Conservation (phyloP, 1,284 basidiomycete genomes). For the Taiwanofungus camphoratus region DNA sequence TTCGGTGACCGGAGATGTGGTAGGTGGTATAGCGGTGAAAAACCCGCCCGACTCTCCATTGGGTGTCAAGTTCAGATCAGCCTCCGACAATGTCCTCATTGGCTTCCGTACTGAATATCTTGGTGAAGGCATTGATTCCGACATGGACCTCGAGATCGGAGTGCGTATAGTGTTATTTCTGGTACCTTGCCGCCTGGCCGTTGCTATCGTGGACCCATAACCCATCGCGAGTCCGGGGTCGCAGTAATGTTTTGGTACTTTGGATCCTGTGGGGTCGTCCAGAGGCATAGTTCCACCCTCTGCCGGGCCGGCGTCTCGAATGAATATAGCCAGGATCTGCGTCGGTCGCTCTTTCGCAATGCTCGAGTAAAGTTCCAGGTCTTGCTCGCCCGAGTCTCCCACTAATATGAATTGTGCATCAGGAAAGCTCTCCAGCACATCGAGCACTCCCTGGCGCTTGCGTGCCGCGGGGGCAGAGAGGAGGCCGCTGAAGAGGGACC, state of each 20-base stretch:
- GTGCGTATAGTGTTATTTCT: background rate
- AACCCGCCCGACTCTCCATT: conserved; percentile 10
- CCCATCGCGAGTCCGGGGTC: too few relatives aligned
- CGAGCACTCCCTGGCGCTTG: conserved; percentile 74
- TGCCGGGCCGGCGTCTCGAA: conserved; percentile 57
- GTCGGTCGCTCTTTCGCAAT: conserved; percentile 63
- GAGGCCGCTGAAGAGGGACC: conserved; percentile 74
- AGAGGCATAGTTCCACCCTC: conserved; percentile 24
- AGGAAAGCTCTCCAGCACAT: conserved; percentile 74
- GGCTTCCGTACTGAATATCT: conserved; percentile 8
- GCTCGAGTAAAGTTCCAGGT: conserved; percentile 77
- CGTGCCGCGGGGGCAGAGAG: conserved; percentile 70
- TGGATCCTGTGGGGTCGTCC: conserved; percentile 53
- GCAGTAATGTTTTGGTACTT: too few relatives aligned
- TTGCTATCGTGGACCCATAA: background rate
- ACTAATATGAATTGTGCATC: conserved; percentile 75
- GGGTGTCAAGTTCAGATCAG: conserved; percentile 7
- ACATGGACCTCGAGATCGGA: conserved; percentile 13
- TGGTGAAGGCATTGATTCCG: conserved; percentile 11
- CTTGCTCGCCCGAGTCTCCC: conserved; percentile 87
- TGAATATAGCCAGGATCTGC: conserved; percentile 70
- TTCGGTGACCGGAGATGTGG: conserved; percentile 15
- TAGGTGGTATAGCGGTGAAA: conserved; percentile 13
- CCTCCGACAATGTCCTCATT: conserved; percentile 14
- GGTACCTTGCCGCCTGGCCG: conserved; percentile 1